phyloP scores from a whole-genome alignment of 345 rosid species.

The Odontarrhena argentea region DNA sequence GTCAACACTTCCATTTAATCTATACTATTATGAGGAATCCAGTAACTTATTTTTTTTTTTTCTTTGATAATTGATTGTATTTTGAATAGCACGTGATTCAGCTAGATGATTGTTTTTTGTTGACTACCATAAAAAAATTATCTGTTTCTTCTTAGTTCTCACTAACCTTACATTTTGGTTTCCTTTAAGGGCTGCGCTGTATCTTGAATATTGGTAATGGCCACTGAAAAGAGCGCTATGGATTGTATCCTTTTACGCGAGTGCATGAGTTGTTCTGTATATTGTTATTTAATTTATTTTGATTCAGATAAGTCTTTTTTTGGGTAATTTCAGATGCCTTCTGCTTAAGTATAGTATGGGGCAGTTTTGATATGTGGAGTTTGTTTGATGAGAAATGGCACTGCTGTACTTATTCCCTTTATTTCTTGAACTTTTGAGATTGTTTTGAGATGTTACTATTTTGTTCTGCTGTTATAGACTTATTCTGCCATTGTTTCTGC shows the following conservation, averaged over 20 bases:
- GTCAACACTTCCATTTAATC: background rate
- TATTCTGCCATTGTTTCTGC: background rate
- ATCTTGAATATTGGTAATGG: constrained; percentile 31
- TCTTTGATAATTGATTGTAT: background rate
- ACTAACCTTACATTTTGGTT: constrained; percentile 11
- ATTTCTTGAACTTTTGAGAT: constrained; percentile 8
- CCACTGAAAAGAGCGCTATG: constrained; percentile 18
- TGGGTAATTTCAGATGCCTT: background rate
- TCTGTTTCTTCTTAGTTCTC: constrained; percentile 2
- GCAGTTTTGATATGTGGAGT: background rate
- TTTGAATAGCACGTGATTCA: background rate
- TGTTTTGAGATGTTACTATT: background rate
- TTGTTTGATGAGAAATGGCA: constrained; percentile 10
- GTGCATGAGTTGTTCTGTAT: background rate
- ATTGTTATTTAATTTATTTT: constrained; percentile 1
- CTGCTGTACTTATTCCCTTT: background rate
- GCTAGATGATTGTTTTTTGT: background rate
- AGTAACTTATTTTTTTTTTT: background rate
- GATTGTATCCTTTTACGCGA: constrained; percentile 30
- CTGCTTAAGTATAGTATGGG: background rate
- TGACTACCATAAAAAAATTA: constrained; percentile 8
- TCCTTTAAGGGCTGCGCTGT: constrained; percentile 19
- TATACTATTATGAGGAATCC: background rate
- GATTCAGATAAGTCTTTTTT: background rate
- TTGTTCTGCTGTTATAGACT: background rate